These are phyloP conservation scores for Populus tremula DNA, from an alignment of 345 rosid species.

Conservation along the genomic window DNA sequence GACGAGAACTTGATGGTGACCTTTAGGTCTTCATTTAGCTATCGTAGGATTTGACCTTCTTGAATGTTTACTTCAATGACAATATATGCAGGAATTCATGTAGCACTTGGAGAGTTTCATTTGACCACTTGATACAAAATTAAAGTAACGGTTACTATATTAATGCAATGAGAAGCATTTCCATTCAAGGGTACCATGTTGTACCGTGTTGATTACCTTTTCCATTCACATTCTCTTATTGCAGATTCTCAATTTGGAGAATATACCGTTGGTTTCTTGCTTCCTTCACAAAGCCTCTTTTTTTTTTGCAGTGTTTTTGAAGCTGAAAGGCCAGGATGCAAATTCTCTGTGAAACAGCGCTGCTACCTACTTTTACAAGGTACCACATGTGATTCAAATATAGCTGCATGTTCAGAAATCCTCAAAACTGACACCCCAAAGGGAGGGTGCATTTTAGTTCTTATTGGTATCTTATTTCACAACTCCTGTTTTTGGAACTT, in stretches of 20 bases:
- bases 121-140: too few relatives aligned
- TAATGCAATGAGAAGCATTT: too few relatives aligned
- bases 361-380: conserved; percentile 25
- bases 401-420: background rate
- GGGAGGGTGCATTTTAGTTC: background rate
- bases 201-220: too few relatives aligned
- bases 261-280: background rate
- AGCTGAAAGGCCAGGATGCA: conserved; percentile 26
- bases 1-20: too few relatives aligned
- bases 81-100: too few relatives aligned
- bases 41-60: too few relatives aligned
- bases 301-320: conserved; percentile 15
- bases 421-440: background rate
- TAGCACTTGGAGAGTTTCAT: too few relatives aligned
- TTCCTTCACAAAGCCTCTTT: background rate
- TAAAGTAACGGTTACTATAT: too few relatives aligned
- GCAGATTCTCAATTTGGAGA: background rate
- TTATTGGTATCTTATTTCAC: background rate
- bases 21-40: too few relatives aligned
- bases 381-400: background rate
- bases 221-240: background rate
- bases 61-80: too few relatives aligned
- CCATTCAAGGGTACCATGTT: too few relatives aligned
- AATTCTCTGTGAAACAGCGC: conserved; percentile 6
- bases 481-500: background rate